Percentiles rank a stretch among this genome's conserved stretches.
Evolutionary conservation across 2,329 filamentous ascomycete species (phyloP).

Genomic region (Aureobasidium sp.): DNA sequence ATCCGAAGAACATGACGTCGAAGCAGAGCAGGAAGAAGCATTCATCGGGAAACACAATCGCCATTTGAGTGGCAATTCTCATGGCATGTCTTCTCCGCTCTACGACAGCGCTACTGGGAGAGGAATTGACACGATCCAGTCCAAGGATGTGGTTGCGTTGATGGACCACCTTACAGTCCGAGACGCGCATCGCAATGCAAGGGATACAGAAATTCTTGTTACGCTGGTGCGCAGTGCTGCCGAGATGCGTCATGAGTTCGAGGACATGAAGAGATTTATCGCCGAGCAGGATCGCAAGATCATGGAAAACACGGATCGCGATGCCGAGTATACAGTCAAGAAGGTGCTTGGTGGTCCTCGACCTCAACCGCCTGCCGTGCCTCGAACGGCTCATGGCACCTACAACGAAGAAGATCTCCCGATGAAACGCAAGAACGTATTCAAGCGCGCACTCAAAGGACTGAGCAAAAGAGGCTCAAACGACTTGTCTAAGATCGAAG

Average conservation of each 20-base stretch:
- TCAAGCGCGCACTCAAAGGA: constrained; percentile 86
- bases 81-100: constrained; percentile 80
- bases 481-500: constrained; percentile 80
- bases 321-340: constrained; percentile 77
- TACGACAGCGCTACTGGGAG: constrained; percentile 84
- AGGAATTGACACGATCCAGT: constrained; percentile 86
- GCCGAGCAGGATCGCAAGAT: constrained; percentile 84
- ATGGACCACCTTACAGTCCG: constrained; percentile 99
- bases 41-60: constrained; percentile 45
- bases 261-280: constrained; percentile 89
- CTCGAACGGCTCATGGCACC: constrained; percentile 45
- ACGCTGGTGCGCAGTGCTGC: constrained; percentile 88
- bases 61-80: constrained; percentile 80
- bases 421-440: constrained; percentile 85
- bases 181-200: constrained; percentile 89
- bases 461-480: constrained; percentile 79
- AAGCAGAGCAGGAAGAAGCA: constrained; percentile 39
- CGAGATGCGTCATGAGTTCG: constrained; percentile 94
- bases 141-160: constrained; percentile 89
- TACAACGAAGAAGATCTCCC: constrained; percentile 49
- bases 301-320: constrained; percentile 76
- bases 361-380: constrained; percentile 49
- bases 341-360: constrained; percentile 78
- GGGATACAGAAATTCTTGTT: constrained; percentile 92
- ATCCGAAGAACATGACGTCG: constrained; percentile 31